Conservation (phyloP, 2,329 filamentous ascomycete species). For the Botrytis pseudocinerea region DNA sequence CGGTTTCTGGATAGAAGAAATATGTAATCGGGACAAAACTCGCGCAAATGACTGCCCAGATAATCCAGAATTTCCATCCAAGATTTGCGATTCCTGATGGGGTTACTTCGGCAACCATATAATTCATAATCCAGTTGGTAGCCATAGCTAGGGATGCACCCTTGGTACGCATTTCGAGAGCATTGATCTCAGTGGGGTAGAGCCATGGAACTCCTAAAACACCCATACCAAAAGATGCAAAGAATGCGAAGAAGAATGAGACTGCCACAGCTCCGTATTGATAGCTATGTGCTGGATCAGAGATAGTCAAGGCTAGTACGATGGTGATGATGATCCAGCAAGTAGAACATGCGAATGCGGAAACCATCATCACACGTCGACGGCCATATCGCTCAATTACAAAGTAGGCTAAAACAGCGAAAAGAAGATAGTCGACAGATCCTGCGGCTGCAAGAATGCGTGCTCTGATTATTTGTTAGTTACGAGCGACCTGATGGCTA, state of each 20-base stretch:
- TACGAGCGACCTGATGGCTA: background rate
- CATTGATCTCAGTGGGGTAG: constrained; percentile 58
- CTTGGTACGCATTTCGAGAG: constrained; percentile 53
- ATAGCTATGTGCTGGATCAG: constrained; percentile 40
- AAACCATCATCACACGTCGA: constrained; percentile 62
- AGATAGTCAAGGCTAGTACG: constrained; percentile 36
- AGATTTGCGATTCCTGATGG: constrained; percentile 42
- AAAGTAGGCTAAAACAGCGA: constrained; percentile 40
- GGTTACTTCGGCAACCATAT: constrained; percentile 45
- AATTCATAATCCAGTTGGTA: constrained; percentile 56
- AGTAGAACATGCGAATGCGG: constrained; percentile 46
- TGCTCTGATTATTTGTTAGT: constrained; percentile 35
- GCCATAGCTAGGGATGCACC: constrained; percentile 55
- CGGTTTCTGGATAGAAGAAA: constrained; percentile 55
- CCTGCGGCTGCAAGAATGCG: constrained; percentile 49
- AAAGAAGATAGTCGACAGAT: constrained; percentile 50
- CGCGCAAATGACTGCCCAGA: constrained; percentile 42
- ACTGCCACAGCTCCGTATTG: constrained; percentile 51
- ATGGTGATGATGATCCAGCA: constrained; percentile 47
- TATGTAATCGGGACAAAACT: constrained; percentile 46
- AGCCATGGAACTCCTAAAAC: constrained; percentile 44
- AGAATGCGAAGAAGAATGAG: constrained; percentile 52
- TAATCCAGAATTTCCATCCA: constrained; percentile 43
- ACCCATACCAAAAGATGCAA: constrained; percentile 53
- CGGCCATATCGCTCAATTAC: constrained; percentile 59